Base-by-base conservation (phyloP, 208 protist species). In the Leishmania guyanensis region DNA sequence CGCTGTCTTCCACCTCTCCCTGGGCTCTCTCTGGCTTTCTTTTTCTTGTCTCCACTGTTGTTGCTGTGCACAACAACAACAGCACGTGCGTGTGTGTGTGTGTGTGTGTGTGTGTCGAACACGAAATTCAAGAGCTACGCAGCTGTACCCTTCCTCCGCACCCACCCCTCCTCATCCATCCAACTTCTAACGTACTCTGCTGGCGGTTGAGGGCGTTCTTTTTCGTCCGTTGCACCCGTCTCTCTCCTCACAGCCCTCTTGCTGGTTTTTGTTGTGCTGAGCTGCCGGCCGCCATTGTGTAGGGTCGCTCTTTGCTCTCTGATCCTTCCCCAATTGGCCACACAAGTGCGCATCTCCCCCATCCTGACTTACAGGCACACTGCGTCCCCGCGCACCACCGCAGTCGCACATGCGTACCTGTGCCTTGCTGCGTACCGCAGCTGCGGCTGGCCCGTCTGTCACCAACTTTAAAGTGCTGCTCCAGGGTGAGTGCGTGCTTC, bases 401-500 rank as follows among this genome's bases (percentile, higher is more conserved):
- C 71, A 6, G 29, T 5, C 20, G 12, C 29, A 50, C 39, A 83
- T 83, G 70, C 80, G 75, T 29, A 56, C 80, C 29, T 77, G 78
- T 48, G 73, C 69, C 46, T 29, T 39, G 6, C 29, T 80, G 26
- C 83, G 83, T 72, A 39, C 80, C 54, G 72, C 83, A 22, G 68
- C 77, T 10, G 69, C 75, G 29, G 51, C 77, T 39, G 33, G 65
- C 62, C 22, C 80, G 5, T 64, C 78, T 58, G 33, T 58, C 2
- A 76, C 65, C 46, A 75, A 53, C 22, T 79, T 88, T 39, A 82
- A 76, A 70, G 78, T 83, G 64, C 83, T 85, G 16, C 76, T 51
- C 60, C 39, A 81, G n/a, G 68, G 76, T 50, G 90, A 94, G 69
- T 91, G 90, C 56, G 78, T 84, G 1, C 87, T 94, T 39, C 76